A percentile compares a stretch with the other conserved stretches of the same genome.
phyloP scores from a whole-genome alignment of 129 eudicot genomes.

The Tagetes erecta region DNA sequence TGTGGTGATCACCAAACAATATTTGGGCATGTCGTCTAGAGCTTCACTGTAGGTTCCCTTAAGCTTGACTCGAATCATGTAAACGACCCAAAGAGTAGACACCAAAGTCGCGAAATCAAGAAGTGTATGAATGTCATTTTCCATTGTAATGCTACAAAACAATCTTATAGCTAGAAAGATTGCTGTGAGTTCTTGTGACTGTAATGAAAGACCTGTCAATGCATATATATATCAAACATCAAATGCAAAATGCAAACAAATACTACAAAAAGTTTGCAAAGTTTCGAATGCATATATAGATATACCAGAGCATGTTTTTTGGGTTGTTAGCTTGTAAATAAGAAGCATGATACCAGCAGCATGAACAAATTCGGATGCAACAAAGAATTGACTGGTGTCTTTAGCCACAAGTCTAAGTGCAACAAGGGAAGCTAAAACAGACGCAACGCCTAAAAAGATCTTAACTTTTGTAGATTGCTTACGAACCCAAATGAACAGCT shows the following conservation, averaged over 20 bases:
- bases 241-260: not conserved
- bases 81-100: slow-evolving; percentile 84
- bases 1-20: slow-evolving; percentile 56
- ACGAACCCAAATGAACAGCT: slow-evolving; percentile 70
- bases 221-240: slow-evolving; percentile 9
- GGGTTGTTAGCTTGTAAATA: slow-evolving; percentile 76
- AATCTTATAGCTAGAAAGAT: slow-evolving; percentile 73
- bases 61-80: slow-evolving; percentile 79
- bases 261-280: too few relatives aligned
- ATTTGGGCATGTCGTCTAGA: slow-evolving; percentile 65
- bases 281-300: not conserved
- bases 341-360: slow-evolving; percentile 73
- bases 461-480: slow-evolving; percentile 68
- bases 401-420: slow-evolving; percentile 55
- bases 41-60: slow-evolving; percentile 59
- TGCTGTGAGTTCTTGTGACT: slow-evolving; percentile 90
- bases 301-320: slow-evolving; percentile 77
- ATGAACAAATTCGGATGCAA: slow-evolving; percentile 73
- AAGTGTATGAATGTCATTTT: slow-evolving; percentile 78
- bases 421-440: slow-evolving; percentile 44
- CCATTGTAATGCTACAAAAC: slow-evolving; percentile 60
- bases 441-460: slow-evolving; percentile 51
- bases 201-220: slow-evolving; percentile 71
- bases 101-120: slow-evolving; percentile 74
- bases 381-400: slow-evolving; percentile 57